Base-by-base conservation (phyloP, 2,329 filamentous ascomycete genomes). In the Aspergillus thermomutatus region DNA sequence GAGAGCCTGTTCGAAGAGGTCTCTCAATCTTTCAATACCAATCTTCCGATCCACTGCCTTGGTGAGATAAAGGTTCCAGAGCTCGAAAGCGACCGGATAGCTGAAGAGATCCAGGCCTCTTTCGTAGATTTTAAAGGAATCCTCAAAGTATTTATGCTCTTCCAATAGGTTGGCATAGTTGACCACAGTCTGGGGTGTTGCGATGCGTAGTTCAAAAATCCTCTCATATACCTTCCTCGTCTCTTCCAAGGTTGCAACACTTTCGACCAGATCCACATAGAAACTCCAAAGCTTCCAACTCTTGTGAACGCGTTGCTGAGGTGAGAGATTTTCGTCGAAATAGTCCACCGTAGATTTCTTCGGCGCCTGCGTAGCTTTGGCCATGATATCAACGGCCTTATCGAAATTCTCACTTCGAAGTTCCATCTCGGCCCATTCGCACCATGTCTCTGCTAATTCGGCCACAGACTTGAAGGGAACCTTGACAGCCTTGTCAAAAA, bases 221-320 rank as follows among this genome's bases (percentile, higher is more conserved):
- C 94, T 85, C 73, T 99, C 94, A 74, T 99, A 99, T 1, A 97
- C 88, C 72, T 91, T 93, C 72, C 87, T 90, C 0, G 93, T 97
- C 75, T 97, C 93, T 23, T 96, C 92, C 17, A 99, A 77, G 0
- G 89, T 91, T 59, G 90, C 88, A 31, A 97, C 92, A 72, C 92
- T 96, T 74, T 99, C 94, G 2, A 99, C 92, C 1, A 99, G 84
- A 72, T 99, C 94, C 43, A 99, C 92, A 67, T 99, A 99, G 79
- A 99, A 99, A 75, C 92, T 96, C 94, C 94, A 99, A 10, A 99
- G 78, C 74, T 97, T 99, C 94, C 94, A 99, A 71, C 91, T 96
- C 81, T 99, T 99, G 79, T 99, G 94, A 3, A 99, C 90, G 60
- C 95, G 86, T 77, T 97, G 94, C 72, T 99, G 94, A 3, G 94